Evolutionary conservation across 164 flowering plant genomes (phyloP).

Genomic region (Aristolochia fimbriata): DNA sequence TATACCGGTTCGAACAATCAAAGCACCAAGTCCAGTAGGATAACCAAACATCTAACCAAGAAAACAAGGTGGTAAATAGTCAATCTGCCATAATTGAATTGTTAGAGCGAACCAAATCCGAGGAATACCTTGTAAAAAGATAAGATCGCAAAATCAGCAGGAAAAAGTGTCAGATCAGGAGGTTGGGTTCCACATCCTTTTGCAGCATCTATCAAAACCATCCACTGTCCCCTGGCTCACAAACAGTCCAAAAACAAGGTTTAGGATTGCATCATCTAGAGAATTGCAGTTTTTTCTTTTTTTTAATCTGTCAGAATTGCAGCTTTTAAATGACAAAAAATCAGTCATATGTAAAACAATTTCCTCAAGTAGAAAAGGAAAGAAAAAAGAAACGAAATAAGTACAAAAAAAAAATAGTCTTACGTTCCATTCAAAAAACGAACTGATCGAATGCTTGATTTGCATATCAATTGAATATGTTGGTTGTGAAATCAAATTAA

Average conservation of each 20-base stretch:
- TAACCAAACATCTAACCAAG: constrained; percentile 73
- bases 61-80: neutral
- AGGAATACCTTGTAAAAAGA: constrained; percentile 83
- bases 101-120: neutral
- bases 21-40: constrained; percentile 99
- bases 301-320: too few species aligned
- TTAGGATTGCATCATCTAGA: neutral
- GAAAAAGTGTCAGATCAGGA: constrained; percentile 63
- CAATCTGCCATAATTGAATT: neutral
- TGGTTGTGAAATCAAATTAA: too few species aligned
- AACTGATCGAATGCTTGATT: too few species aligned
- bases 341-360: too few species aligned
- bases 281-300: neutral
- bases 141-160: constrained; percentile 83
- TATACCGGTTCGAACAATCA: constrained; percentile 38
- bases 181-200: constrained; percentile 85
- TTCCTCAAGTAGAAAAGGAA: too few species aligned
- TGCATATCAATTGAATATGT: too few species aligned
- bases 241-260: constrained; percentile 2
- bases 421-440: too few species aligned
- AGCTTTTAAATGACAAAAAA: neutral
- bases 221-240: constrained; percentile 55
- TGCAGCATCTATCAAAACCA: constrained; percentile 97
- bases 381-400: too few species aligned
- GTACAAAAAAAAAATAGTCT: too few species aligned